Evolutionary conservation across 208 protist species (phyloP), one percentile per base, ranked within the genome.

Genomic region (Trypanosoma vivax): DNA sequence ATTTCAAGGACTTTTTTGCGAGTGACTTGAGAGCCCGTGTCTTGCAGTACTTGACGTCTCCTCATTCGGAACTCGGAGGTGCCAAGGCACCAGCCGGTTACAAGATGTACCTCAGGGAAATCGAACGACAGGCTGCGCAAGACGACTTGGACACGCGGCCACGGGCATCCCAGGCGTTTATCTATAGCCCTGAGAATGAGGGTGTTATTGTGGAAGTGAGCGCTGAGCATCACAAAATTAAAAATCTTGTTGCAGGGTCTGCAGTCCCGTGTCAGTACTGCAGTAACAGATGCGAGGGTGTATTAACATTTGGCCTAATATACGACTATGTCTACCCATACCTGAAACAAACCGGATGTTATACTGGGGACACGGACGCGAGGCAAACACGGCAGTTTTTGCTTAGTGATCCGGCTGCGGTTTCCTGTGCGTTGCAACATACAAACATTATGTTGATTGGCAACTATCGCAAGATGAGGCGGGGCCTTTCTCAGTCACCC

Each of bases 1-100:
- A 83, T 65, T 93, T 93, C 65, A 93, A 89, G 52, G 86, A 93
- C 19, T 83, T 90, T 47, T 93, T 83, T 76, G 83, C 87, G 79
- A 78, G 76, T 54, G 86, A 93, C 42, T 47, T 90, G 40, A 73
- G 86, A 2, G 76, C 76, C 6, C 76, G 81, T 21, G 65, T 90
- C 50, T 40, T 93, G 24, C 63, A 72, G 39, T 93, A 89, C 49
- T 55, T 85, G 14, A 41, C 38, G 23, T 33, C 33, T 51, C 25
- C 48, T 34, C 59, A 65, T 21, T 18, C 40, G 5, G 59, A 65
- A 23, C 10, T 65, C 9, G 1, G 0, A 5, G 40, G 37, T n/a
- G 31, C 3, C 34, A 55, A 30, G n/a, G 23, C 37, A 21, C 48
- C 48, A 29, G 16, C 34, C 3, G 57, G 57, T 14, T 41, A 63